These are phyloP conservation scores for Linum lewisii DNA, from an alignment of 345 rosid genomes.

Conservation along the genomic window DNA sequence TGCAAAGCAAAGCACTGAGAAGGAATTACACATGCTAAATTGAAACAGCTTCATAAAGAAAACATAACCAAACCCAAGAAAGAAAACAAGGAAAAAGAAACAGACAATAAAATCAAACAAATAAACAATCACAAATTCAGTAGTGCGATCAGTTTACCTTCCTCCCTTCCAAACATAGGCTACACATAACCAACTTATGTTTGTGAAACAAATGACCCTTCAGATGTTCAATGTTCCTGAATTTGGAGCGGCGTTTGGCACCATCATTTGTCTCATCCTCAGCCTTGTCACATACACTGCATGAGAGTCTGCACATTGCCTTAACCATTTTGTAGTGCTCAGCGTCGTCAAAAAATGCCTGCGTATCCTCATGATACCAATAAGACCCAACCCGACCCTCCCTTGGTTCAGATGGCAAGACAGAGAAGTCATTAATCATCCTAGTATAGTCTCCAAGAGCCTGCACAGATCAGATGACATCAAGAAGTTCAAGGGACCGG, in stretches of 20 bases:
- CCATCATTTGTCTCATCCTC: constrained; percentile 58
- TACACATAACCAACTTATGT: constrained; percentile 76
- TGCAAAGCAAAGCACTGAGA: too few species aligned
- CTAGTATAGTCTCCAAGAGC: constrained; percentile 88
- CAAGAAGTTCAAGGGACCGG: neutral
- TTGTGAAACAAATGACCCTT: constrained; percentile 87
- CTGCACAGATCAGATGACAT: constrained; percentile 23
- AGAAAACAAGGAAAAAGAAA: neutral
- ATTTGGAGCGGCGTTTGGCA: constrained; percentile 44
- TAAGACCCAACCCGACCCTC: constrained; percentile 70
- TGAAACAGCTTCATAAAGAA: too few species aligned
- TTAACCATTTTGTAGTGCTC: constrained; percentile 95
- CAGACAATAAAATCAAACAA: neutral
- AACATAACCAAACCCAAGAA: too few species aligned
- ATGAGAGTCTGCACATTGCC: constrained; percentile 96
- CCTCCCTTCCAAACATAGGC: constrained; percentile 86
- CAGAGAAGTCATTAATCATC: constrained; percentile 75
- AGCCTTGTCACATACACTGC: constrained; percentile 65
- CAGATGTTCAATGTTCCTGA: constrained; percentile 79
- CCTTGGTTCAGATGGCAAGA: constrained; percentile 66
- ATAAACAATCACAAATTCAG: neutral
- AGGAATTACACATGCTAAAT: too few species aligned
- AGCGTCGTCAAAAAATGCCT: constrained; percentile 75
- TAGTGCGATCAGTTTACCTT: constrained; percentile 36
- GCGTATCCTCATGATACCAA: constrained; percentile 85